These are phyloP conservation scores for Sequoia sempervirens DNA, from an alignment of 75 land plant species.

Conservation along the genomic window DNA sequence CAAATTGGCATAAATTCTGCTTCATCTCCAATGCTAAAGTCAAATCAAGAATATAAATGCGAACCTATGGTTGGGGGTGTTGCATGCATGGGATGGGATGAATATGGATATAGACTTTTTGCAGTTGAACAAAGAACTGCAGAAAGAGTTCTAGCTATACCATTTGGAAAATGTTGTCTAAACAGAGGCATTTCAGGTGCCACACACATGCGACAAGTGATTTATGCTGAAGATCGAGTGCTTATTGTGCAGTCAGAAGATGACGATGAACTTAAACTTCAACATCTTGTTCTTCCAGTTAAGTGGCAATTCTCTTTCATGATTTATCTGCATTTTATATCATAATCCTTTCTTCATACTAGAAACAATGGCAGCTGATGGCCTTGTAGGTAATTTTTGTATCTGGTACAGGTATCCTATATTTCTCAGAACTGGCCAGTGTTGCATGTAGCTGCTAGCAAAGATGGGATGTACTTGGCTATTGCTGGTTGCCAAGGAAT, in stretches of 20 bases:
- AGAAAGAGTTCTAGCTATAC: slow-evolving; percentile 68
- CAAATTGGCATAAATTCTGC: slow-evolving; percentile 81
- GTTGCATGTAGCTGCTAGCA: slow-evolving; percentile 81
- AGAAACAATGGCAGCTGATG: too few relatives aligned
- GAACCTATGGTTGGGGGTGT: slow-evolving; percentile 90
- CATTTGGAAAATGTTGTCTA: slow-evolving; percentile 92
- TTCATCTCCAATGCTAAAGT: slow-evolving; percentile 63
- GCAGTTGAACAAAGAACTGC: slow-evolving; percentile 69
- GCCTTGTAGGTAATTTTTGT: too few relatives aligned
- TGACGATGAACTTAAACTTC: slow-evolving; percentile 80
- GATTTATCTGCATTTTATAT: too few relatives aligned
- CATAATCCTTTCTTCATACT: too few relatives aligned
- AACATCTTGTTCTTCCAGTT: slow-evolving; percentile 92
- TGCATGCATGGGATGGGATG: slow-evolving; percentile 61
- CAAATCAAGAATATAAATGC: slow-evolving; percentile 59
- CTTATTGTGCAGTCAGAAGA: slow-evolving; percentile 88
- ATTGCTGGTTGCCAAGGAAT: slow-evolving; percentile 91
- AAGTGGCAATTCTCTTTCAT: too few relatives aligned
- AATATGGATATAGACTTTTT: slow-evolving; percentile 76
- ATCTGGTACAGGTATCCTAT: too few relatives aligned
- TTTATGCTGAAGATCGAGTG: slow-evolving; percentile 92
- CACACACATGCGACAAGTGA: slow-evolving; percentile 67
- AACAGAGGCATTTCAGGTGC: slow-evolving; percentile 76
- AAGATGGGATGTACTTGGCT: slow-evolving; percentile 94
- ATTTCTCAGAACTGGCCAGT: slow-evolving; percentile 93